Evolutionary conservation across 345 rosid genomes (phyloP), one percentile per base, ranked within the genome.

Genomic region (Hibiscus trionum): DNA sequence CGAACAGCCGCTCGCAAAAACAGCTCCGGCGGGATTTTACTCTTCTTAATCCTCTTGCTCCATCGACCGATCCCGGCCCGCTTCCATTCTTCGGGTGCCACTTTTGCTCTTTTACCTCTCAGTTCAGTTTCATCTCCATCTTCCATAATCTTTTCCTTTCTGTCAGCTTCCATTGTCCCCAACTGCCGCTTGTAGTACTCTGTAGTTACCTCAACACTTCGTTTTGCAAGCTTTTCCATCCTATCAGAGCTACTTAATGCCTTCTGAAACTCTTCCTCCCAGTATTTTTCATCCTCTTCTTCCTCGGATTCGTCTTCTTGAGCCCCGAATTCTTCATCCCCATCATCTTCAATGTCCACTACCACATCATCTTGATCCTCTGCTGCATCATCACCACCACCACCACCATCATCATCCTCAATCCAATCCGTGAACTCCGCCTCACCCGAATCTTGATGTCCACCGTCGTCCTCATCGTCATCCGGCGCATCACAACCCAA

Each of bases 401-500:
- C 80, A 11, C 27, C 82, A 27, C 57, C 77, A 19, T 63, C 80
- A 66, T 80, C 85, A 65, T 84, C 92, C 81, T 86, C 88, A 10
- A 85, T 76, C 92, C 98, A 87, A 9, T 87, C 92, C 0, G 83
- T 79, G 72, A 80, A 84, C 80, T 86, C 84, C 0, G 49, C 75
- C 71, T 80, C 86, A 52, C 79, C 75, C 35, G 74, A 76, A 50
- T 77, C 72, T 12, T 77, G 61, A 26, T 31, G 72, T 12, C 49
- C 49, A 42, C 53, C 44, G 27, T 61, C 78, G 61, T 82, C 82
- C 68, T 87, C 92, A 14, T 77, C 88, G 0, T 90, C 96, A 24
- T 94, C 97, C 0, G 93, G 97, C 8, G 99, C 97, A 86, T 95
- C 99, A 72, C 97, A 95, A 9, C 97, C 99, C 80, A 95, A 50